phyloP scores from a whole-genome alignment of 495 filamentous ascomycete genomes.

The Aspergillus indologenus region DNA sequence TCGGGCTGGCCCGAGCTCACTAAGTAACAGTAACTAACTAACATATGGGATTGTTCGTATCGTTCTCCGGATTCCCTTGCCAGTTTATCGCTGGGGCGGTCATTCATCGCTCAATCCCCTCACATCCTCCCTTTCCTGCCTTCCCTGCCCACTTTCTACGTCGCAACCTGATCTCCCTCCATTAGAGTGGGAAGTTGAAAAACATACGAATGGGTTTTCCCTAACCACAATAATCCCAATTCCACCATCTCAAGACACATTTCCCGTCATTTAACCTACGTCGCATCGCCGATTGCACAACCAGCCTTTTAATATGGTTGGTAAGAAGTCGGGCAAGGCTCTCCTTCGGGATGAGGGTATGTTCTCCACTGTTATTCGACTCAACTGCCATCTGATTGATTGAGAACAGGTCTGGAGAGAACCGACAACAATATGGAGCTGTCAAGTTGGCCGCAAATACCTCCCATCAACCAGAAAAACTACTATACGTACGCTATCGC shows the following conservation, averaged over 20 bases:
- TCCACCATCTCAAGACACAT: background rate
- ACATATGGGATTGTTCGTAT: background rate
- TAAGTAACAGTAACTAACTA: too few species aligned
- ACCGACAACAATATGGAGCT: slow-evolving; percentile 97
- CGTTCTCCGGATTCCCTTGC: too few species aligned
- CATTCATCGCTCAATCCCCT: background rate
- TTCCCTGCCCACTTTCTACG: background rate
- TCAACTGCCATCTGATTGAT: slow-evolving; percentile 1
- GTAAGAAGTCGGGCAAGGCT: slow-evolving; percentile 63
- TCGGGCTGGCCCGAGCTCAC: slow-evolving; percentile 26
- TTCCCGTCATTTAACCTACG: background rate
- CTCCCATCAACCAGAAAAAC: slow-evolving; percentile 97
- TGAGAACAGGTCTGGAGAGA: slow-evolving; percentile 70
- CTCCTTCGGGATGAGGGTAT: slow-evolving; percentile 62
- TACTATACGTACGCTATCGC: slow-evolving; percentile 83
- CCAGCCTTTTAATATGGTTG: slow-evolving; percentile 51
- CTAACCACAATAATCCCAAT: background rate
- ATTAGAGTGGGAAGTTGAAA: background rate
- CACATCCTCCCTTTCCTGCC: background rate
- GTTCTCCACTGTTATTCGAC: slow-evolving; percentile 13
- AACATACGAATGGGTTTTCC: background rate
- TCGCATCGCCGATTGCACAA: background rate
- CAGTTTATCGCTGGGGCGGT: too few species aligned
- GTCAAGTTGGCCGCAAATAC: slow-evolving; percentile 87
- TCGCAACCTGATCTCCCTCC: background rate